Conservation (phyloP, 1,139 yeast genomes). For the Debaryomycetaceae sp. region DNA sequence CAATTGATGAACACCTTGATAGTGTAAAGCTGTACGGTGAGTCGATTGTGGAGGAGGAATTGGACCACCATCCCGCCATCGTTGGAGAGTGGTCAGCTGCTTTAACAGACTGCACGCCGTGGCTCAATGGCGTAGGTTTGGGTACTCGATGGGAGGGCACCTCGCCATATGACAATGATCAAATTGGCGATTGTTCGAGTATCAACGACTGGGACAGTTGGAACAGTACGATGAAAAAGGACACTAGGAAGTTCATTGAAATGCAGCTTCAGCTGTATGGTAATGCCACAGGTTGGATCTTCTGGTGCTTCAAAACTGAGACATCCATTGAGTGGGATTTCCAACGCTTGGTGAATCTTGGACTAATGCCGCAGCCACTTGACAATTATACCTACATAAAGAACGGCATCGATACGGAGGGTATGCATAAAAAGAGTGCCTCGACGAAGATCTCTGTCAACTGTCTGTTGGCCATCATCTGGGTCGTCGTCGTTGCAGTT, state of each 20-base stretch:
- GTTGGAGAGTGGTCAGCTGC: slow-evolving; percentile 69
- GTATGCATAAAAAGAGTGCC: slow-evolving; percentile 1
- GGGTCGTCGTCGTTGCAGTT: neutral
- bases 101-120: slow-evolving; percentile 60
- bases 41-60: slow-evolving; percentile 28
- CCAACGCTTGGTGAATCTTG: slow-evolving; percentile 42
- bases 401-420: slow-evolving; percentile 34
- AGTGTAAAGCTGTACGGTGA: slow-evolving; percentile 35
- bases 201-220: slow-evolving; percentile 34
- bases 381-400: slow-evolving; percentile 36
- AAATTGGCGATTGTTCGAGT: slow-evolving; percentile 27
- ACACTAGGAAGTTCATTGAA: slow-evolving; percentile 46
- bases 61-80: slow-evolving; percentile 44
- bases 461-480: neutral
- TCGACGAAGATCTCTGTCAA: neutral
- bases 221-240: slow-evolving; percentile 34
- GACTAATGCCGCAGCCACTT: slow-evolving; percentile 62
- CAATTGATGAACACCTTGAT: slow-evolving; percentile 34
- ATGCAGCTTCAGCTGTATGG: slow-evolving; percentile 25
- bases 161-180: slow-evolving; percentile 34
- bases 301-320: slow-evolving; percentile 71
- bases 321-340: slow-evolving; percentile 63
- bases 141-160: slow-evolving; percentile 59
- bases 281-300: slow-evolving; percentile 54
- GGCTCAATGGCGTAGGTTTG: slow-evolving; percentile 60